Evolutionary conservation across 139 green algal species (phyloP).

Genomic region (Chlamydomonas asymmetrica): DNA sequence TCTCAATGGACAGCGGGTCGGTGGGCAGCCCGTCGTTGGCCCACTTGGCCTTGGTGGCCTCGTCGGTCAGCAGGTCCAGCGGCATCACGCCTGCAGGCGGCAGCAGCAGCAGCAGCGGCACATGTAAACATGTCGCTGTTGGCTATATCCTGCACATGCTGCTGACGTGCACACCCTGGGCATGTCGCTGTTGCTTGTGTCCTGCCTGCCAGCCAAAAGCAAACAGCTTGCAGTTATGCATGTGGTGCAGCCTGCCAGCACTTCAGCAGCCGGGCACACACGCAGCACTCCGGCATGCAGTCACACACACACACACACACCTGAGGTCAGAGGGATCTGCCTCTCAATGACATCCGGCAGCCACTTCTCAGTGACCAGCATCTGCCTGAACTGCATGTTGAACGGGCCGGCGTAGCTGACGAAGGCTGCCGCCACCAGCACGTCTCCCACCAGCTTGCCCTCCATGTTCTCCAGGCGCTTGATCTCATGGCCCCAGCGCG

Average conservation of each 20-base stretch:
- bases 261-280: not conserved
- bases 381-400: conserved; percentile 73
- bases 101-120: not conserved
- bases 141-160: too few relatives aligned
- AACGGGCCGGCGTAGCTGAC: conserved; percentile 89
- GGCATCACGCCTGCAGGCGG: conserved; percentile 39
- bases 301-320: not conserved
- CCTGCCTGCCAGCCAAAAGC: too few relatives aligned
- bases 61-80: conserved; percentile 62
- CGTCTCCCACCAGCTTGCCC: conserved; percentile 72
- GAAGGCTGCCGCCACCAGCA: conserved; percentile 81
- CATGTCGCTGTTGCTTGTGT: too few relatives aligned
- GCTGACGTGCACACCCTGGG: too few relatives aligned
- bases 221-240: too few relatives aligned
- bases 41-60: conserved; percentile 74
- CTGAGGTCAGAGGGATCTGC: conserved; percentile 67
- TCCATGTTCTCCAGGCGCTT: conserved; percentile 60
- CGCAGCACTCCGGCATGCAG: not conserved
- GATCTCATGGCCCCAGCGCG: conserved; percentile 85
- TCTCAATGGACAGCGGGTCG: conserved; percentile 83
- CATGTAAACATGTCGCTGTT: too few relatives aligned
- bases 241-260: too few relatives aligned
- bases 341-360: conserved; percentile 71
- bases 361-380: conserved; percentile 78
- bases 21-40: conserved; percentile 83